Evolutionary conservation across 768 basidiomycete species (phyloP), one percentile per base, ranked within the genome.

Genomic region (Lactarius akahatsu): DNA sequence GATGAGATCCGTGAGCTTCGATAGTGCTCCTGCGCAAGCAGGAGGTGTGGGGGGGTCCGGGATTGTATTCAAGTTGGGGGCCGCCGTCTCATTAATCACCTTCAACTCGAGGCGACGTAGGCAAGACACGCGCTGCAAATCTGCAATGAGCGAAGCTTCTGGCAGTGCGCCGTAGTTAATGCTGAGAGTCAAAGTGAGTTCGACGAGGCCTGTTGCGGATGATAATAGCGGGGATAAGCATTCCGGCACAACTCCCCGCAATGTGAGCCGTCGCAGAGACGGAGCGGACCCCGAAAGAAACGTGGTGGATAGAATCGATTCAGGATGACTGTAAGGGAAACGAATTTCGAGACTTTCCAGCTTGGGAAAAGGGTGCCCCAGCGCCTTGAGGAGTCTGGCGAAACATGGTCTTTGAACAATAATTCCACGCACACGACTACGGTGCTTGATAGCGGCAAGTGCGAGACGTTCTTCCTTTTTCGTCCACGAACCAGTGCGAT

Each of bases 261-360:
- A 41, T 3, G 32, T 26, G 20, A 66, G 65, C 10, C 32, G 34
- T 54, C 41, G 65, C 28, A 66, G 34, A 38, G 8, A 15, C 2
- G 26, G 41, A 34, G 34, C 43, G 15, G 54, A 56, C 13, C 43
- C 59, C 36, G 15, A 11, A 4, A 57, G 60, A 47, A 66, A 40
- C n/a, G 34, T 57, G 1, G 47, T 2, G 28, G 58, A 38, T 15
- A 65, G 13, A 5, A n/a, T n/a, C n/a, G n/a, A n/a, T n/a, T n/a
- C n/a, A n/a, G n/a, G n/a, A n/a, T n/a, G n/a, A n/a, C n/a, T n/a
- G n/a, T n/a, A n/a, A n/a, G n/a, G n/a, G n/a, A n/a, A n/a, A n/a
- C 28, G 7, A 32, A 65, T 43, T 3, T 26, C 10, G 15, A 66
- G 55, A 23, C 23, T 61, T 10, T 66, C 60, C 55, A 66, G 41